A percentile compares a stretch with the other conserved stretches of the same genome.
These are phyloP conservation scores for Silene noctiflora DNA, from an alignment of 179 eudicot species.

Conservation along the genomic window DNA sequence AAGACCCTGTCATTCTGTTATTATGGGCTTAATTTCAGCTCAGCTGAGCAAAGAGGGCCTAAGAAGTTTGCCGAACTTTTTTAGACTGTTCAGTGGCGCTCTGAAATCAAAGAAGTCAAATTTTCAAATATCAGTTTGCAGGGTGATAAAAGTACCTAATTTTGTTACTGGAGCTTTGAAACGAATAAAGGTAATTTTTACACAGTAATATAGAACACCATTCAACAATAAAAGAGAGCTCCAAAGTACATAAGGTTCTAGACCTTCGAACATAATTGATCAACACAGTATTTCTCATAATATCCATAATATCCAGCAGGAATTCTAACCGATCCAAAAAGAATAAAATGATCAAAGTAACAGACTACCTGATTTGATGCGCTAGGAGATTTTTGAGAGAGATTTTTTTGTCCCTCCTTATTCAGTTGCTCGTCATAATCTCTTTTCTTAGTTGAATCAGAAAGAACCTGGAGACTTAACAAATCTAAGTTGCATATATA, in stretches of 20 bases:
- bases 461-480: slow-evolving; percentile 57
- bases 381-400: slow-evolving; percentile 66
- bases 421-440: slow-evolving; percentile 92
- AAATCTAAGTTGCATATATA: background rate
- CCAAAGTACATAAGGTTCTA: background rate
- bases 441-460: slow-evolving; percentile 80
- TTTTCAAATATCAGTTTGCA: slow-evolving; percentile 2
- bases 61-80: background rate
- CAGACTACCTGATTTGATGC: slow-evolving; percentile 66
- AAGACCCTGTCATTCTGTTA: too few relatives aligned
- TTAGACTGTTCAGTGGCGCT: background rate
- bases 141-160: background rate
- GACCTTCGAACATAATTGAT: background rate
- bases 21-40: too few relatives aligned
- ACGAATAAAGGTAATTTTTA: background rate
- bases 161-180: background rate
- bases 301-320: background rate
- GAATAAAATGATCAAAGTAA: background rate
- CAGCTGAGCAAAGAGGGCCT: background rate
- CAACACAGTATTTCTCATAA: background rate
- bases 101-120: background rate
- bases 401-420: slow-evolving; percentile 69
- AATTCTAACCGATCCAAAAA: background rate
- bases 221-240: background rate
- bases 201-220: background rate